A percentile compares a stretch with the other conserved stretches of the same genome.
Evolutionary conservation across 495 filamentous ascomycete species (phyloP).

Genomic region (Hyphodiscus hymeniophilus): DNA sequence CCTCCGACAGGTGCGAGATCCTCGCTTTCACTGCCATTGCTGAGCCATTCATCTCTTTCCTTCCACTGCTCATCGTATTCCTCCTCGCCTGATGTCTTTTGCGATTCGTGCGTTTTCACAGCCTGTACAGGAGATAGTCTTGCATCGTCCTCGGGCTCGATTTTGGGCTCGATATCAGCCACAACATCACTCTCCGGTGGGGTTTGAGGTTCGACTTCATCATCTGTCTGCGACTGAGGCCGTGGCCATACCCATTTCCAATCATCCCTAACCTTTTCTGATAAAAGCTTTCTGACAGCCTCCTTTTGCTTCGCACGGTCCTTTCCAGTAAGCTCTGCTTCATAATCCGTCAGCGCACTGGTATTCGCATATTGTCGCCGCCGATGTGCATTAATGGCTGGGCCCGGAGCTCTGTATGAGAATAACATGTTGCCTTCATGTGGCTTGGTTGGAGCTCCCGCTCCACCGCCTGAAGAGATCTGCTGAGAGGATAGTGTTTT

Average conservation of each 20-base stretch:
- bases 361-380: constrained; percentile 19
- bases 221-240: too few relatives aligned
- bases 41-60: constrained; percentile 24
- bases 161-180: too few relatives aligned
- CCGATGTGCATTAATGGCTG: constrained; percentile 12
- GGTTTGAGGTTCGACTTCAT: too few relatives aligned
- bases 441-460: neutral
- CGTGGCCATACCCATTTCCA: constrained; percentile 35
- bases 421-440: constrained; percentile 16
- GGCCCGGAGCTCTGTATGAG: neutral
- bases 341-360: constrained; percentile 30
- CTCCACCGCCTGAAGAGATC: constrained; percentile 3
- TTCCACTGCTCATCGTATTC: constrained; percentile 16
- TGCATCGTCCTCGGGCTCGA: too few relatives aligned
- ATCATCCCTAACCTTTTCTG: constrained; percentile 47
- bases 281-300: constrained; percentile 41
- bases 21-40: constrained; percentile 14
- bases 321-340: constrained; percentile 43
- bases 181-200: too few relatives aligned
- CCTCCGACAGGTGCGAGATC: neutral
- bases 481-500: constrained; percentile 1
- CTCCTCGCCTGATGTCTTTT: neutral
- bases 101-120: neutral
- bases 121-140: neutral
- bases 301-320: constrained; percentile 48